A percentile compares a stretch with the other conserved stretches of the same genome.
phyloP scores from a whole-genome alignment of 352 stramenopile genomes.

The Phytophthora pluvialis region DNA sequence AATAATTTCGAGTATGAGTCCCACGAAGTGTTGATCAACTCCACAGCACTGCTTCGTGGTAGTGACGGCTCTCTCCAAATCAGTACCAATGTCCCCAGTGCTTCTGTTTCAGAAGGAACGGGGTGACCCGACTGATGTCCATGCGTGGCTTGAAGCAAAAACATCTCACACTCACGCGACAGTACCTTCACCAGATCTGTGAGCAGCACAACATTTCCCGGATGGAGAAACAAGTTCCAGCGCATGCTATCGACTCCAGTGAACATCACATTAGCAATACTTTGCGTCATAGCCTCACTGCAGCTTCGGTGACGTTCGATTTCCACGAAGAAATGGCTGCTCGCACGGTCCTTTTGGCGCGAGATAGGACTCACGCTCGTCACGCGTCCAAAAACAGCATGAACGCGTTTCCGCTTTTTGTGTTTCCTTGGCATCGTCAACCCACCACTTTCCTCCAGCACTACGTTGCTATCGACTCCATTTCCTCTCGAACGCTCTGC shows the following conservation, averaged over 20 bases:
- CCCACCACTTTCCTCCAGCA: neutral
- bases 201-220: constrained; percentile 48
- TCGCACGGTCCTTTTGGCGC: constrained; percentile 39
- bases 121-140: neutral
- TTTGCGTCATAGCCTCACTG: constrained; percentile 18
- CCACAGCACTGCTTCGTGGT: neutral
- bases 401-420: constrained; percentile 43
- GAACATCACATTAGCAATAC: constrained; percentile 62
- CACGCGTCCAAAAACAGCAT: constrained; percentile 58
- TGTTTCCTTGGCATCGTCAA: constrained; percentile 8
- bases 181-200: constrained; percentile 75
- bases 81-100: constrained; percentile 33
- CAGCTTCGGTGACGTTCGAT: constrained; percentile 39
- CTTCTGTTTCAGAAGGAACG: neutral
- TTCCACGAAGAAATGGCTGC: constrained; percentile 73
- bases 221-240: constrained; percentile 59
- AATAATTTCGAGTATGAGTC: constrained; percentile 14
- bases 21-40: constrained; percentile 16
- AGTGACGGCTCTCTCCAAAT: constrained; percentile 26
- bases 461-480: neutral
- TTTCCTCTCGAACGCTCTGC: neutral
- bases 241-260: constrained; percentile 36
- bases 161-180: constrained; percentile 62
- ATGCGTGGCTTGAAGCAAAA: constrained; percentile 61
- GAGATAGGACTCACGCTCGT: constrained; percentile 63